These are phyloP conservation scores for Phanerochaete sordida DNA, from an alignment of 768 basidiomycete genomes.

Conservation along the genomic window DNA sequence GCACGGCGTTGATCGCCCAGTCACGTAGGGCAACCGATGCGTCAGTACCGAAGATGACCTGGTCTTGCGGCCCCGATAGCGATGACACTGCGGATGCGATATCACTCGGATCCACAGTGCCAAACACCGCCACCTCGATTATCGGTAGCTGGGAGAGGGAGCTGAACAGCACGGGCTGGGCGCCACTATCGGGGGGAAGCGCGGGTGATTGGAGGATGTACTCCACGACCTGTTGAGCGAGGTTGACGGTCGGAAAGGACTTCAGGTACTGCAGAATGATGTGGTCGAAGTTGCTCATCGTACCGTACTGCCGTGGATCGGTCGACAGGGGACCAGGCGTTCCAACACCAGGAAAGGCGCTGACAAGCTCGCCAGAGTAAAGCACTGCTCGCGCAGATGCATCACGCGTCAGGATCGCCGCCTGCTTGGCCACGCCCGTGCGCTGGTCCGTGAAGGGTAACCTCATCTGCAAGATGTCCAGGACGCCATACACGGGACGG, in stretches of 20 bases:
- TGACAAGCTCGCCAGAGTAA: slow-evolving; percentile 49
- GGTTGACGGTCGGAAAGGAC: slow-evolving; percentile 42
- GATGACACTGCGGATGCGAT: slow-evolving; percentile 45
- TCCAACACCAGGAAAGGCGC: slow-evolving; percentile 40
- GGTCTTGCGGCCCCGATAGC: slow-evolving; percentile 44
- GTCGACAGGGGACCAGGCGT: slow-evolving; percentile 15
- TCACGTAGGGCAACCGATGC: slow-evolving; percentile 44
- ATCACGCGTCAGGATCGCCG: slow-evolving; percentile 40
- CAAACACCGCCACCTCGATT: slow-evolving; percentile 66
- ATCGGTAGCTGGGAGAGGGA: slow-evolving; percentile 45
- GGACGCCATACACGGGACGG: slow-evolving; percentile 60
- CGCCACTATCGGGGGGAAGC: slow-evolving; percentile 36
- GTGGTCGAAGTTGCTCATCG: slow-evolving; percentile 49
- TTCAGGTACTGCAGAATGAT: slow-evolving; percentile 54
- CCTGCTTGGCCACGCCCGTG: slow-evolving; percentile 44
- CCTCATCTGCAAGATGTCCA: slow-evolving; percentile 54
- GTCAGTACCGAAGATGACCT: slow-evolving; percentile 59
- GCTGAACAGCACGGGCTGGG: slow-evolving; percentile 33
- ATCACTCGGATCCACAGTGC: slow-evolving; percentile 46
- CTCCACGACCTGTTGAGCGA: slow-evolving; percentile 45
- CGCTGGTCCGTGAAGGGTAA: slow-evolving; percentile 51
- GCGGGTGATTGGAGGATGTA: slow-evolving; percentile 41
- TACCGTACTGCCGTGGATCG: slow-evolving; percentile 55
- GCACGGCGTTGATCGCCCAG: slow-evolving; percentile 47
- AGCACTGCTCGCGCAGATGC: slow-evolving; percentile 46